Base-by-base conservation (phyloP, 1,284 basidiomycete species). In the Sporisorium iseilematis-ciliati region DNA sequence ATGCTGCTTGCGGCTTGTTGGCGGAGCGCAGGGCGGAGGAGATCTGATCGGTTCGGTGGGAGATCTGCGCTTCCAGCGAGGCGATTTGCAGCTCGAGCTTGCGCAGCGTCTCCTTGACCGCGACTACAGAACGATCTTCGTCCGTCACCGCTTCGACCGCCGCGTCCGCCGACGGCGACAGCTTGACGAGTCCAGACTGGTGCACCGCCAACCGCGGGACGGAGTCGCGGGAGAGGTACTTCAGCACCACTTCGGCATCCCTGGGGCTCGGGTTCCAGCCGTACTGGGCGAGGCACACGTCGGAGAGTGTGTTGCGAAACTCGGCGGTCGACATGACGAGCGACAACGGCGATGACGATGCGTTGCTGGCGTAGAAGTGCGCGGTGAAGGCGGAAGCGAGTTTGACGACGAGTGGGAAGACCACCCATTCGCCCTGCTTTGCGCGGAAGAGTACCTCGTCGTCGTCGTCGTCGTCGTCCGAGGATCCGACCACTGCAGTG, bases 171-270 rank as follows among this genome's bases (percentile, higher is more conserved):
- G 45, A 51, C 0, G 41, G 20, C 0, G 70, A 51, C 6, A 83
- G 40, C 48, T 82, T 83, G 65, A 82, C 35, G 11, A 82, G 40
- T 7, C 93, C 92, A 59, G 91, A 90, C 65, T 89, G 88, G 57
- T 92, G 89, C 11, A 89, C 86, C 0, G 92, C 87, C 4, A 95
- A 73, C 0, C 89, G 87, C 77, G 43, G 43, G 0, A 8, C 6
- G 2, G 88, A 89, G 82, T 98, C 95, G 51, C 95, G 88, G 78
- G 91, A 89, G 41, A 98, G 86, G 84, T 91, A 93, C 84, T 88
- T 91, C 29, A 96, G 64, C 33, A 97, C 82, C 2, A 95, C 89
- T 59, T 88, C 89, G 12, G 89, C 84, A 83, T 98, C 93, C 20
- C 83, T 79, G 60, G 91, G 89, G 16, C 91, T 89, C 82, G 85